phyloP scores from a whole-genome alignment of 2,329 filamentous ascomycete genomes.

The Fusarium sp. region DNA sequence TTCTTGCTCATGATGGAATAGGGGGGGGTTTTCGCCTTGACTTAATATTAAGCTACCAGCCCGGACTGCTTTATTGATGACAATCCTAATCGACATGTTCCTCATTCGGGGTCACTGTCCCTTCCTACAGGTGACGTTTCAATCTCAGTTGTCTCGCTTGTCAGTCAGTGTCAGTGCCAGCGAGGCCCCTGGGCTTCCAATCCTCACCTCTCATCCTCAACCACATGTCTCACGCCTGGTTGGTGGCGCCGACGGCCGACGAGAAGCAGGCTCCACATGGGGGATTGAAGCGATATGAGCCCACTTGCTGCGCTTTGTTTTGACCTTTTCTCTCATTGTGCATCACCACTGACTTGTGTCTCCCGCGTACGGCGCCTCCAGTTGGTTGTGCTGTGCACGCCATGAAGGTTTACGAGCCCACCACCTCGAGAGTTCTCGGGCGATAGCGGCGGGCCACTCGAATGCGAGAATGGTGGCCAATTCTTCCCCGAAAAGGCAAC shows the following conservation, averaged over 20 bases:
- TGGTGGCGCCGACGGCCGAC: slow-evolving; percentile 34
- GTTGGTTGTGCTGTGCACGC: slow-evolving; percentile 30
- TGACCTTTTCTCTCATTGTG: slow-evolving; percentile 24
- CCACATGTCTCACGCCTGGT: slow-evolving; percentile 28
- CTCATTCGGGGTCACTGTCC: not conserved
- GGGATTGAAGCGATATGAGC: slow-evolving; percentile 26
- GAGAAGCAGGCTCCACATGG: slow-evolving; percentile 23
- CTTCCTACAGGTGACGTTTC: not conserved
- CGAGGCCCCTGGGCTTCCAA: slow-evolving; percentile 4
- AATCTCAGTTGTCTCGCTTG: slow-evolving; percentile 11
- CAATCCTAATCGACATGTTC: slow-evolving; percentile 28
- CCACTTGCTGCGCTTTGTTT: slow-evolving; percentile 31
- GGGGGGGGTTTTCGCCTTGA: slow-evolving; percentile 26
- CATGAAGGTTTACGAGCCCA: slow-evolving; percentile 35
- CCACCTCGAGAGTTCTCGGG: slow-evolving; percentile 22
- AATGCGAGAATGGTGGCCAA: slow-evolving; percentile 35
- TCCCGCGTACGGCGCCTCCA: slow-evolving; percentile 29
- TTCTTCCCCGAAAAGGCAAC: slow-evolving; percentile 33
- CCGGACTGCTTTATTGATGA: slow-evolving; percentile 19
- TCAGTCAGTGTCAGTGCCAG: not conserved
- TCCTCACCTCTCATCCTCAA: slow-evolving; percentile 10
- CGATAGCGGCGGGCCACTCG: slow-evolving; percentile 29
- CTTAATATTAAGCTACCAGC: slow-evolving; percentile 7
- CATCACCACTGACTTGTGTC: slow-evolving; percentile 23
- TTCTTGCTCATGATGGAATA: slow-evolving; percentile 30